Evolutionary conservation across 768 basidiomycete genomes (phyloP), one percentile per base, ranked within the genome.

Genomic region (Naematelia aurantialba): DNA sequence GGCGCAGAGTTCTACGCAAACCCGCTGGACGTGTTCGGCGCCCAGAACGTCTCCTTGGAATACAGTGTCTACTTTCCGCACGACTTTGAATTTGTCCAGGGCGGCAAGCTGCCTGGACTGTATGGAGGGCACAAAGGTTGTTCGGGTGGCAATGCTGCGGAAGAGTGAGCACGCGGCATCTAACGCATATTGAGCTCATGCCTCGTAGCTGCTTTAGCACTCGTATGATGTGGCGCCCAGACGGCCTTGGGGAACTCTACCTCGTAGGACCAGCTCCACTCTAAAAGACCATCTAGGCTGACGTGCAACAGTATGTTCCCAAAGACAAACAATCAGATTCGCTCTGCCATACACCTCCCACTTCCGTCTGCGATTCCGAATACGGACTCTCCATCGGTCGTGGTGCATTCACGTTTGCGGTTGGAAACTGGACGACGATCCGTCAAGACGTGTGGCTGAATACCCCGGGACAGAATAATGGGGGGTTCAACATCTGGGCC

Each of bases 391-490:
- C 75, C 2, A 66, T 89, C 69, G 87, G 85, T 8, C 84, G 87
- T 56, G 87, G 87, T 4, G 62, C 84, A 1, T 89, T 85, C 82
- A 71, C 63, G 4, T 89, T 87, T 76, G 73, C 80, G 34, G 78
- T 83, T 3, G 88, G 87, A 45, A 72, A 73, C 57, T 88, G 89
- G 85, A 85, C 82, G 22, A 83, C 83, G 17, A 80, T 90, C 62
- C 78, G 81, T 27, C 82, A 89, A 77, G 83, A 88, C 61, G 82
- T 90, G 52, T 81, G 81, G 74, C 82, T 91, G 68, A 92, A 92
- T 75, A 85, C 86, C 59, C 81, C 81, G 39, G 86, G 86, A 13
- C 63, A 82, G 73, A 80, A 82, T 12, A 86, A 92, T 68, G 89
- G 89, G 17, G 85, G 87, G 77, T 89, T 91, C 71, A 69, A 71